These are phyloP conservation scores for Mortierella sp. DNA, from an alignment of 371 early-diverging fungal genomes.

Conservation along the genomic window DNA sequence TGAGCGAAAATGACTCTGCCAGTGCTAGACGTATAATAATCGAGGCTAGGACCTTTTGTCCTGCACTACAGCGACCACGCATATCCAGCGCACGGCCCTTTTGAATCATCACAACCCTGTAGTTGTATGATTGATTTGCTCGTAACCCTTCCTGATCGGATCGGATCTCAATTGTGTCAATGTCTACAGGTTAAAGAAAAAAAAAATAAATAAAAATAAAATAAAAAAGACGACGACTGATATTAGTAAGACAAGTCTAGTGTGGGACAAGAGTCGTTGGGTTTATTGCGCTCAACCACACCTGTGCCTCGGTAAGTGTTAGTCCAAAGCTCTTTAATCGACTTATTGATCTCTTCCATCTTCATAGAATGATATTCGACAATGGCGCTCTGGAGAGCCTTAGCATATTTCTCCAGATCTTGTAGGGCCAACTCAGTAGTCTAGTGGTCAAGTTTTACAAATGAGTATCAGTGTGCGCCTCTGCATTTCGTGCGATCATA, in stretches of 20 bases:
- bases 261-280: neutral
- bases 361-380: constrained; percentile 96
- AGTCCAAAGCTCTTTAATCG: constrained; percentile 97
- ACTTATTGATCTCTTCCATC: constrained; percentile 98
- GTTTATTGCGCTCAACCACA: constrained; percentile 35
- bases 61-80: constrained; percentile 99
- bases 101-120: constrained; percentile 99
- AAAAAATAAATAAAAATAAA: no score
- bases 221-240: neutral
- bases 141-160: constrained; percentile 84
- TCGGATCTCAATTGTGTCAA: constrained; percentile 95
- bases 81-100: constrained; percentile 94
- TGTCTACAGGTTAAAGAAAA: constrained; percentile 70
- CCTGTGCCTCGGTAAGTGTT: constrained; percentile 98
- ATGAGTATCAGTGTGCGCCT: neutral
- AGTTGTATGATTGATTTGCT: constrained; percentile 87
- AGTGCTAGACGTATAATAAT: constrained; percentile 98
- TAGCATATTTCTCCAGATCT: constrained; percentile 91
- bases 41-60: constrained; percentile 98
- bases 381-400: constrained; percentile 90
- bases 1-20: constrained; percentile 95
- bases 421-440: constrained; percentile 80
- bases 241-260: no score
- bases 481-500: neutral
- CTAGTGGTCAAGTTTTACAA: constrained; percentile 32